Percentiles rank a stretch among this genome's conserved stretches.
These are phyloP conservation scores for Tylopilus sp. DNA, from an alignment of 1,284 basidiomycete species.

Conservation along the genomic window DNA sequence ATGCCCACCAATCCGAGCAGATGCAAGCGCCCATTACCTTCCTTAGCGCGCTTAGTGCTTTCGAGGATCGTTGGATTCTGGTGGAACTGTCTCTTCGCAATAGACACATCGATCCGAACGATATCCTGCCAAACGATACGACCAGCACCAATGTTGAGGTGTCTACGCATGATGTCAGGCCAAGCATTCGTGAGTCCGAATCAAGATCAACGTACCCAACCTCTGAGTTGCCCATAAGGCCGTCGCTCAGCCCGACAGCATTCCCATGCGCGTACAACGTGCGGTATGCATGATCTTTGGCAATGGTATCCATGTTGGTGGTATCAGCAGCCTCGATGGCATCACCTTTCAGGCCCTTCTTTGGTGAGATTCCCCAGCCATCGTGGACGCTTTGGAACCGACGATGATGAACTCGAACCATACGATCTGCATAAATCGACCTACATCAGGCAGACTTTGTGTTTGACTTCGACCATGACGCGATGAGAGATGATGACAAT, in stretches of 20 bases:
- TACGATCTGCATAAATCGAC: conserved; percentile 33
- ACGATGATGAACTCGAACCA: conserved; percentile 8
- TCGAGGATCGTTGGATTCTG: conserved; percentile 80
- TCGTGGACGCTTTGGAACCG: conserved; percentile 81
- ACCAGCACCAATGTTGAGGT: conserved; percentile 93
- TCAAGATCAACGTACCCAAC: conserved; percentile 74
- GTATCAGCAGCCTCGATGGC: conserved; percentile 88
- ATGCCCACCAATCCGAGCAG: conserved; percentile 81
- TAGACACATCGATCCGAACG: conserved; percentile 90
- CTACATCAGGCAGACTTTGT: conserved; percentile 93
- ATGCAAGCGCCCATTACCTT: conserved; percentile 84
- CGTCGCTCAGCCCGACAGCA: conserved; percentile 90
- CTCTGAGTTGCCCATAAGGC: conserved; percentile 96
- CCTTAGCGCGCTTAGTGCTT: conserved; percentile 81
- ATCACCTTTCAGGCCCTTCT: conserved; percentile 82
- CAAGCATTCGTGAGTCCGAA: background rate
- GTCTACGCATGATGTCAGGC: conserved; percentile 56
- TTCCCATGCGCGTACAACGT: conserved; percentile 86
- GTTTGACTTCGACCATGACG: conserved; percentile 67
- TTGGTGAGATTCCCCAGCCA: conserved; percentile 87
- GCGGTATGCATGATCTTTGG: conserved; percentile 79
- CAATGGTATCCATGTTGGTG: conserved; percentile 89
- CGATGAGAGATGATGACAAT: background rate
- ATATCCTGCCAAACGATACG: conserved; percentile 97
- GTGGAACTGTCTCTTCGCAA: conserved; percentile 90